Percentiles rank a stretch among this genome's conserved stretches.
Conservation (phyloP, 257 asterid species). For the Coffea canephora region DNA sequence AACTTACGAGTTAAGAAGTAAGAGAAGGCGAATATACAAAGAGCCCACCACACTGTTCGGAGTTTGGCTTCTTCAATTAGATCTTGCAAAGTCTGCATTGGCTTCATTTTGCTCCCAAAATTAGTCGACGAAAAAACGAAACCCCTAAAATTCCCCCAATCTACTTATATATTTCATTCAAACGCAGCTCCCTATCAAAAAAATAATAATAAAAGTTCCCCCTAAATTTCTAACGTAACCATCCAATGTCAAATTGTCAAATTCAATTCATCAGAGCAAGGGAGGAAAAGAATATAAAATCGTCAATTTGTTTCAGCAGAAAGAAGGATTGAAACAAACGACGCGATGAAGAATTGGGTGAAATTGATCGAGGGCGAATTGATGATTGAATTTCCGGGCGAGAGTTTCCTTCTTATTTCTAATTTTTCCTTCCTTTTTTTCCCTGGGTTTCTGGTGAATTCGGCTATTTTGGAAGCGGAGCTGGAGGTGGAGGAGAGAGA, state of each 20-base stretch:
- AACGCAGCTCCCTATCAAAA: neutral
- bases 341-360: neutral
- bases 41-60: conserved; percentile 94
- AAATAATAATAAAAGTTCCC: neutral
- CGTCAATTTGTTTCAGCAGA: neutral
- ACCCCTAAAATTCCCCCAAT: conserved; percentile 34
- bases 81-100: conserved; percentile 80
- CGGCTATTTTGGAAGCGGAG: conserved; percentile 2
- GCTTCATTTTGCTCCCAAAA: conserved; percentile 40
- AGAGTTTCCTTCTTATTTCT: neutral
- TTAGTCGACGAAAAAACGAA: neutral
- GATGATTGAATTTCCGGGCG: conserved; percentile 1
- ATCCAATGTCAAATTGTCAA: neutral
- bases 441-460: neutral
- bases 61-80: conserved; percentile 97
- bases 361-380: neutral
- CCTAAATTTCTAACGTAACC: neutral
- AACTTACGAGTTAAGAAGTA: conserved; percentile 91
- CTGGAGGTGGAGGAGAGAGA: conserved; percentile 30
- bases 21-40: conserved; percentile 74
- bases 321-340: neutral
- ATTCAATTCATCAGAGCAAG: neutral
- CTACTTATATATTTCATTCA: conserved; percentile 7
- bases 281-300: neutral
- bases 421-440: neutral